These are phyloP conservation scores for Lolium perenne DNA, from an alignment of 176 grass and related monocot species.

Conservation along the genomic window DNA sequence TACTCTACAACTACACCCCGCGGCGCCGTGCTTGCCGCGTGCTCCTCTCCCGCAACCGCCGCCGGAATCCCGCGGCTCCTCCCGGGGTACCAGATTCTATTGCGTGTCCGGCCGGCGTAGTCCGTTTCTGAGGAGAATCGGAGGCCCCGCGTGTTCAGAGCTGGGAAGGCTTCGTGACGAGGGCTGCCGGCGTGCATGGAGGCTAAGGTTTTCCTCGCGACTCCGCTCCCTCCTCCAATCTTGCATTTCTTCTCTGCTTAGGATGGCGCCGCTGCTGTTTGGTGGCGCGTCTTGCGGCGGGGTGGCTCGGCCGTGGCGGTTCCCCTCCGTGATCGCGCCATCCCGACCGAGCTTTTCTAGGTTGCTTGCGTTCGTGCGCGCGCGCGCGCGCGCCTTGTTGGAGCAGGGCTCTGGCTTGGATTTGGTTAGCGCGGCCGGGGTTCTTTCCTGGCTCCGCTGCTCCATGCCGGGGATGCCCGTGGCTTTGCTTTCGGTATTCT, in stretches of 20 bases:
- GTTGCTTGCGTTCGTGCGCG: not conserved
- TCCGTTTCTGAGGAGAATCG: not conserved
- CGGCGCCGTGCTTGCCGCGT: not conserved
- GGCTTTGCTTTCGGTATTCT: not conserved
- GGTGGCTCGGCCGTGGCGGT: not conserved
- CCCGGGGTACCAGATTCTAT: constrained; percentile 4
- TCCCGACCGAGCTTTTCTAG: not conserved
- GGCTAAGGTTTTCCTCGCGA: constrained; percentile 27
- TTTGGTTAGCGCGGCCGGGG: constrained; percentile 7
- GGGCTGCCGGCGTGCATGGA: not conserved
- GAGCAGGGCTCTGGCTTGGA: constrained; percentile 7
- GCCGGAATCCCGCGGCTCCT: constrained; percentile 2
- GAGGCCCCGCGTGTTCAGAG: not conserved
- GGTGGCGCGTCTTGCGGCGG: constrained; percentile 18
- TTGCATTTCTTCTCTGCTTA: constrained; percentile 30
- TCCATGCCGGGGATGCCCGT: not conserved
- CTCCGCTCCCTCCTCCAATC: constrained; percentile 35
- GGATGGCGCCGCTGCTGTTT: not conserved
- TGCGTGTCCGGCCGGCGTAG: not conserved
- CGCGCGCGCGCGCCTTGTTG: constrained; percentile 11
- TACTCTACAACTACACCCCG: not conserved
- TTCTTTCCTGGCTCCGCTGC: not conserved
- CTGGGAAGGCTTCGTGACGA: not conserved
- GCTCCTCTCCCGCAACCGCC: not conserved
- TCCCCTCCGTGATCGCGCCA: constrained; percentile 32